phyloP scores from a whole-genome alignment of 2,329 filamentous ascomycete species.

The Talaromyces verruculosus region DNA sequence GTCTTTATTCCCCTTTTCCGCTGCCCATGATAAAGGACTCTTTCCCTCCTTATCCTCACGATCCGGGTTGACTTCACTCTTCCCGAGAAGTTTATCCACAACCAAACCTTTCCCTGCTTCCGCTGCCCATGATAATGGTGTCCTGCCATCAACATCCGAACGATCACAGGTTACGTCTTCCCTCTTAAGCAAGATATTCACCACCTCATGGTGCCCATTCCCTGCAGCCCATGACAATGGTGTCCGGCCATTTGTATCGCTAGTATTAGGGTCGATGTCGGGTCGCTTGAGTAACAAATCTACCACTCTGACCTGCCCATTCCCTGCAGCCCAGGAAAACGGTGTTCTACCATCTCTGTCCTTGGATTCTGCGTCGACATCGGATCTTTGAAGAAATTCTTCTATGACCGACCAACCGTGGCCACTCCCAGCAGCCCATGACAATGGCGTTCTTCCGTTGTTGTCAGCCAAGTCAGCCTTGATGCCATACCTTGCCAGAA shows the following conservation, averaged over 20 bases:
- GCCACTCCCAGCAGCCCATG: constrained; percentile 4
- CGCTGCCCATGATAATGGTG: constrained; percentile 11
- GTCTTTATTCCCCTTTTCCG: not conserved
- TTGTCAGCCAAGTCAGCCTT: not conserved
- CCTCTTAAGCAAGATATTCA: not conserved
- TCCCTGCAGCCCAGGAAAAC: constrained; percentile 9
- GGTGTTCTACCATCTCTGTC: constrained; percentile 6
- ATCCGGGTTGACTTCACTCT: not conserved
- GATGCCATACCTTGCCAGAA: not conserved
- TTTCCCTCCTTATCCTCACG: not conserved
- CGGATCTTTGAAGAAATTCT: not conserved
- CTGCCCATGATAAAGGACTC: constrained; percentile 10
- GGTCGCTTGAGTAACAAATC: not conserved
- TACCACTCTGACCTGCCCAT: not conserved
- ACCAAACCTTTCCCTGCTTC: not conserved
- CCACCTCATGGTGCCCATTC: not conserved
- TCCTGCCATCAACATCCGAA: not conserved
- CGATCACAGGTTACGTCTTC: not conserved
- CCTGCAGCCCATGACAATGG: constrained; percentile 7
- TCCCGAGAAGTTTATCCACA: constrained; percentile 7
- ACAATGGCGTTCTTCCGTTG: constrained; percentile 11
- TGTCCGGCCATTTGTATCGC: constrained; percentile 2
- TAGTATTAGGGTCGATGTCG: not conserved
- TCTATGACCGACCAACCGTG: not conserved
- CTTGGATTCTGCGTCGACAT: not conserved